These are phyloP conservation scores for Cyclostephanos tholiformis DNA, from an alignment of 108 stramenopile species.

Conservation along the genomic window DNA sequence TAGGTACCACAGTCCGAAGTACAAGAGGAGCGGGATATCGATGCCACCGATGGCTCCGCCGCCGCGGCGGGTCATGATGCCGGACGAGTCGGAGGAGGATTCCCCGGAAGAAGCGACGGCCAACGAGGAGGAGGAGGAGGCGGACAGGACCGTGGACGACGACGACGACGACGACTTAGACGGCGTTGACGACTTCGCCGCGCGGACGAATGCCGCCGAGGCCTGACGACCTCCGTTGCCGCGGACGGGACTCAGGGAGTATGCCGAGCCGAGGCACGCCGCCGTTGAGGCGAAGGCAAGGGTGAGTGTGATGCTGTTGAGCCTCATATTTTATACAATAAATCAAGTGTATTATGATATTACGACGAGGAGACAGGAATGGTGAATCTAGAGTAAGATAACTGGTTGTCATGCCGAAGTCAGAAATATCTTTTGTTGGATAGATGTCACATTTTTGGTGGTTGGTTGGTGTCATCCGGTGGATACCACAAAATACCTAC, in stretches of 20 bases:
- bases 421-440: no score
- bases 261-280: conserved; percentile 35
- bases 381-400: no score
- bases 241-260: conserved; percentile 34
- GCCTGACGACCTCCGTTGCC: background rate
- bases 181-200: background rate
- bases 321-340: conserved; percentile 42
- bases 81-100: conserved; percentile 12
- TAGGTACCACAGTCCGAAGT: conserved; percentile 69
- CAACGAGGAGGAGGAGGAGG: background rate
- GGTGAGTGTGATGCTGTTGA: conserved; percentile 31
- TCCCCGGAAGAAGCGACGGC: conserved; percentile 22
- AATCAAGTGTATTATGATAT: no score
- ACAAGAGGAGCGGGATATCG: conserved; percentile 48
- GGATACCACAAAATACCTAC: no score
- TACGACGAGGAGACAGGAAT: no score
- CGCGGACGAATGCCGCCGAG: conserved; percentile 26
- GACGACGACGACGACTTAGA: no score
- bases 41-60: conserved; percentile 16
- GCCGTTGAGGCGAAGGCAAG: conserved; percentile 24
- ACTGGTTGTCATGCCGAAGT: no score
- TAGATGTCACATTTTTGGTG: no score
- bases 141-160: background rate
- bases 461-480: no score
- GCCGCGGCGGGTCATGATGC: conserved; percentile 31